Evolutionary conservation across 2,329 filamentous ascomycete genomes (phyloP), one percentile per base, ranked within the genome.

Genomic region (Ophiocordyceps unilateralis): DNA sequence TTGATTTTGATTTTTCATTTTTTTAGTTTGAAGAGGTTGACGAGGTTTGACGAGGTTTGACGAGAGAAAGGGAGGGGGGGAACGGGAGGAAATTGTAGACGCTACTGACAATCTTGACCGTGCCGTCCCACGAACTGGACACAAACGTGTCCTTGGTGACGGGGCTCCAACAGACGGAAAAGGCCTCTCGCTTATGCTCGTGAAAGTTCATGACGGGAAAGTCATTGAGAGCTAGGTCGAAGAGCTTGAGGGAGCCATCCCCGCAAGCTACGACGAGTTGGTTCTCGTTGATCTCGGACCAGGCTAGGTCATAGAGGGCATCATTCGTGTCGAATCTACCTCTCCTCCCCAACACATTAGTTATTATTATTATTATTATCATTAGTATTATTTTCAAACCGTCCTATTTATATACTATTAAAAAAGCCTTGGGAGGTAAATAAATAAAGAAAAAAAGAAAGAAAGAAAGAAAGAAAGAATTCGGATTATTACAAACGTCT

Each of bases 231-330:
- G 73, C 76, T 26, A 88, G 74, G 62, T 98, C 91, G 61, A 91
- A 98, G 40, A 98, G 76, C 65, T 95, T 95, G 55, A 98, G 74
- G 43, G 84, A 89, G 44, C 91, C 91, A 64, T 98, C 91, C 49
- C 91, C 91, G 51, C 84, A 88, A 1, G 87, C 88, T 1, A 82
- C 81, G 19, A 93, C 73, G 42, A 95, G 68, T 65, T 98, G 91
- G 62, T 91, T 93, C 66, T 95, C 89, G 66, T 98, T 88, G 51
- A 86, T 76, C 66, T 98, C 91, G 17, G 87, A 94, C 87, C 91
- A 96, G 22, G 88, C 76, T 43, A 91, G 70, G 63, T 98, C 91
- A 63, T 93, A 98, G 49, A 96, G 81, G 39, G 88, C 84, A 61
- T 98, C 91, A 67, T 96, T 93, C 11, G 91, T 98, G 56, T 95